A percentile compares a stretch with the other conserved stretches of the same genome.
Conservation (phyloP, 768 basidiomycete genomes). For the Macrocybe gigantea region DNA sequence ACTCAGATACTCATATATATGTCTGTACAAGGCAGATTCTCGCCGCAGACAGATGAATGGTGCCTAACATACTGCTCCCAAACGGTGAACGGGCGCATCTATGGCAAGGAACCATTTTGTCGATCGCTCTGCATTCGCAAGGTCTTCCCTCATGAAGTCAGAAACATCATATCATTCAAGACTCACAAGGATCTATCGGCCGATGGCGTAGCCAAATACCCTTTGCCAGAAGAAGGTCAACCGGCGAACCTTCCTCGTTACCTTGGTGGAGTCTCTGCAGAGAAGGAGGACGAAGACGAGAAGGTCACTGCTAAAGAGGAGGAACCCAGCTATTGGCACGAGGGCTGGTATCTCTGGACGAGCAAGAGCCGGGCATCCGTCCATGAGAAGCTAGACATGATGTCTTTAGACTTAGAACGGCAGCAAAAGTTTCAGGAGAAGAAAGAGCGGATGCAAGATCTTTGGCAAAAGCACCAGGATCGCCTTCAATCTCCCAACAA, state of each 20-base stretch:
- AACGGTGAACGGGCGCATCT: slow-evolving; percentile 44
- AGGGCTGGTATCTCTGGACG: slow-evolving; percentile 74
- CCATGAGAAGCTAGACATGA: slow-evolving; percentile 50
- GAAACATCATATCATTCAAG: slow-evolving; percentile 41
- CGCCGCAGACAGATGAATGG: slow-evolving; percentile 58
- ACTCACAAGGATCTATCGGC: slow-evolving; percentile 33
- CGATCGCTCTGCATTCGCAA: slow-evolving; percentile 58
- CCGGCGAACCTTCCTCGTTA: slow-evolving; percentile 36
- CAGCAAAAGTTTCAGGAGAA: slow-evolving; percentile 38
- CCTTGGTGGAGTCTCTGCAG: slow-evolving; percentile 33
- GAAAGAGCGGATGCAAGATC: slow-evolving; percentile 33
- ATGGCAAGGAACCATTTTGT: slow-evolving; percentile 47
- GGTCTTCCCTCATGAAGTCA: slow-evolving; percentile 63
- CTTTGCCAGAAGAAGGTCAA: slow-evolving; percentile 66
- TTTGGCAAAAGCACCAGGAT: slow-evolving; percentile 50
- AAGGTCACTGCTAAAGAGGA: slow-evolving; percentile 12
- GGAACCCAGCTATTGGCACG: slow-evolving; percentile 59
- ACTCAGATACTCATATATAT: neutral
- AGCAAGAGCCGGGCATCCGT: slow-evolving; percentile 45
- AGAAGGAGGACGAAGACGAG: slow-evolving; percentile 25
- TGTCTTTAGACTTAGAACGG: slow-evolving; percentile 49
- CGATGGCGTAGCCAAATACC: slow-evolving; percentile 48
- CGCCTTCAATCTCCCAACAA: slow-evolving; percentile 19
- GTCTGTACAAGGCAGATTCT: slow-evolving; percentile 40
- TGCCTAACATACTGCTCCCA: slow-evolving; percentile 61